Base-by-base conservation (phyloP, 257 asterid genomes). In the Salvia splendens region DNA sequence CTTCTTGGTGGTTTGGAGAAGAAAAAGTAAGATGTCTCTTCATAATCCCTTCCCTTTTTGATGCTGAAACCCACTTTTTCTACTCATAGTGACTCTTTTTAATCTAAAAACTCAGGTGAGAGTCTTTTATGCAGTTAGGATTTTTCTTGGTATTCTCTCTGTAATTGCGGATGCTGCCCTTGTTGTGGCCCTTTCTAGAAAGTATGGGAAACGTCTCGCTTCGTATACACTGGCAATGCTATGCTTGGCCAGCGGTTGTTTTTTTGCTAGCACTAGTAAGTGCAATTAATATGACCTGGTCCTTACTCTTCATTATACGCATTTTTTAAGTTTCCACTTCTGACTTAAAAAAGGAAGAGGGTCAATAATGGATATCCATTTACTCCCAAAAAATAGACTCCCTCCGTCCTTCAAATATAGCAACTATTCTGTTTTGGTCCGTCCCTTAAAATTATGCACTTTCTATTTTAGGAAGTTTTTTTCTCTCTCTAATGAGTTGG, bases 191-290 rank as follows among this genome's bases (percentile, higher is more conserved):
- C 89, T 94, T 61, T 91, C 97, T 38, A 81, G 86, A 75, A 94
- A 87, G 87, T 91, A 91, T 54, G 99, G 99, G 69, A 91, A 87
- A 76, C 96, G 99, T 35, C 88, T 94, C 62, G 97, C 96, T 52
- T 76, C 96, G 12, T 94, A 94, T 79, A 67, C 99, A 12, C 91
- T 94, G 30, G 97, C 99, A 16, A 94, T 94, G 96, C 85, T 94
- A 66, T 94, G 99, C 87, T 78, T 94, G 78, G 81, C 97, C 71
- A 94, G 99, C 65, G 99, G 99, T 69, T 91, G 97, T 80, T 94
- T 85, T 90, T 94, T 94, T 64, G 96, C 99, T 71, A 94, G 99
- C 83, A 94, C 99, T 35, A 85, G 92, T 82, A 41, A 82, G 98
- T 85, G 71, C 10, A 20, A 54, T 50, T 59, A 14, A 15, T 40